Evolutionary conservation across 352 stramenopile genomes (phyloP).

Genomic region (Globisporangium viniferum): DNA sequence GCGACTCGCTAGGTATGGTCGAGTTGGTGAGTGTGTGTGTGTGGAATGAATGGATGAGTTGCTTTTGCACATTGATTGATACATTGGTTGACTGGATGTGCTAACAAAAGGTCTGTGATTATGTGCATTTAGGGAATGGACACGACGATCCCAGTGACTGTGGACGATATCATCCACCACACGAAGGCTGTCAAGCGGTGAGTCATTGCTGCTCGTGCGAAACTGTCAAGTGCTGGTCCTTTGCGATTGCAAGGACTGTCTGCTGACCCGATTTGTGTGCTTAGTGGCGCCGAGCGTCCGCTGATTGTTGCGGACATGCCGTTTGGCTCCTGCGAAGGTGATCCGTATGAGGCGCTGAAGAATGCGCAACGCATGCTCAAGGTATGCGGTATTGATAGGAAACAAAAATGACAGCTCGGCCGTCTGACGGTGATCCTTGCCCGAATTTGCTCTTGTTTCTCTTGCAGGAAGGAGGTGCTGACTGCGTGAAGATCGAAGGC

Average conservation of each 20-base stretch:
- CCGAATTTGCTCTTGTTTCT: neutral
- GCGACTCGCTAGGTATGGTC: conserved; percentile 98
- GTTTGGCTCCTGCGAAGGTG: conserved; percentile 96
- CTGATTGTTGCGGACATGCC: conserved; percentile 98
- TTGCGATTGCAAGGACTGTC: neutral
- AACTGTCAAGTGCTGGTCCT: neutral
- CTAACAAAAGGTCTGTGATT: neutral
- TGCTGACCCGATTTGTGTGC: conserved; percentile 8
- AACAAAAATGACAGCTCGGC: neutral
- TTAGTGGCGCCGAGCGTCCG: conserved; percentile 71
- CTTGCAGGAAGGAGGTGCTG: conserved; percentile 91
- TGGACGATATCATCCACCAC: conserved; percentile 99
- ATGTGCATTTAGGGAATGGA: conserved; percentile 62
- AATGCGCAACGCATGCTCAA: conserved; percentile 95
- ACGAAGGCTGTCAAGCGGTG: conserved; percentile 93
- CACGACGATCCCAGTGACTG: conserved; percentile 91
- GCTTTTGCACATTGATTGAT: conserved; percentile 2
- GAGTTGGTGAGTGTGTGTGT: conserved; percentile 87
- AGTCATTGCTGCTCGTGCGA: conserved; percentile 11
- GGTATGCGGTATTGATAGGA: conserved; percentile 27
- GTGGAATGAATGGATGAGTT: conserved; percentile 14
- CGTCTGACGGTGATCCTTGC: neutral
- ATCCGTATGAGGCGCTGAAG: conserved; percentile 87
- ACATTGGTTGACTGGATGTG: neutral
- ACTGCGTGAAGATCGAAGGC: conserved; percentile 99